A percentile compares a stretch with the other conserved stretches of the same genome.
phyloP scores from a whole-genome alignment of 352 stramenopile genomes.

The Globisporangium rhizosaccharum region DNA sequence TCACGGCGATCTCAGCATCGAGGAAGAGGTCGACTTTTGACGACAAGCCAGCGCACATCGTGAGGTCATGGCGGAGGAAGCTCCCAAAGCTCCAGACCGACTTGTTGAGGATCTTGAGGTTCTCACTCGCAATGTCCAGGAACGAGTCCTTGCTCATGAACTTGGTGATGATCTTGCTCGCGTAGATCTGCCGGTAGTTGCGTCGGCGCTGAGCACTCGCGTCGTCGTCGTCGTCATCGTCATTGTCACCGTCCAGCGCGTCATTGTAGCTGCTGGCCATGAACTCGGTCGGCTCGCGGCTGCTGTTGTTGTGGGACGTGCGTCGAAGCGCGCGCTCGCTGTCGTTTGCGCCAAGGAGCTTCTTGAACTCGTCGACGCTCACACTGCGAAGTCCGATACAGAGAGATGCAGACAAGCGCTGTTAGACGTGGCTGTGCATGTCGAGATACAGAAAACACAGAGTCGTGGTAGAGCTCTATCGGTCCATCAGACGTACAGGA shows the following conservation, averaged over 20 bases:
- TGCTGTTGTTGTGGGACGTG: not conserved
- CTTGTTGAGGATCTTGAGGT: slow-evolving; percentile 73
- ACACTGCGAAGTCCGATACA: slow-evolving; percentile 27
- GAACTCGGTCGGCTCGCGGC: not conserved
- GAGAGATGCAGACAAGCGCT: not conserved
- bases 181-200: slow-evolving; percentile 54
- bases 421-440: too few species aligned
- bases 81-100: slow-evolving; percentile 76
- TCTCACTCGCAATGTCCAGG: slow-evolving; percentile 73
- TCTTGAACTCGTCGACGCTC: slow-evolving; percentile 87
- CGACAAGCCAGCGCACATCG: slow-evolving; percentile 64
- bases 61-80: slow-evolving; percentile 67
- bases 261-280: slow-evolving; percentile 6
- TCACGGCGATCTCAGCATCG: slow-evolving; percentile 69
- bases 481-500: slow-evolving; percentile 38
- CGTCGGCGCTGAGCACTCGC: slow-evolving; percentile 18
- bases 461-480: not conserved
- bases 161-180: slow-evolving; percentile 84
- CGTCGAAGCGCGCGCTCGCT: slow-evolving; percentile 5
- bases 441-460: not conserved
- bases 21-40: slow-evolving; percentile 76
- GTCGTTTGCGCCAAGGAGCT: slow-evolving; percentile 31
- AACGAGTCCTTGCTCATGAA: slow-evolving; percentile 84
- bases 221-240: slow-evolving; percentile 8
- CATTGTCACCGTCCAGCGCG: not conserved